phyloP scores from a whole-genome alignment of 768 basidiomycete genomes.

The Ramaria rubella region DNA sequence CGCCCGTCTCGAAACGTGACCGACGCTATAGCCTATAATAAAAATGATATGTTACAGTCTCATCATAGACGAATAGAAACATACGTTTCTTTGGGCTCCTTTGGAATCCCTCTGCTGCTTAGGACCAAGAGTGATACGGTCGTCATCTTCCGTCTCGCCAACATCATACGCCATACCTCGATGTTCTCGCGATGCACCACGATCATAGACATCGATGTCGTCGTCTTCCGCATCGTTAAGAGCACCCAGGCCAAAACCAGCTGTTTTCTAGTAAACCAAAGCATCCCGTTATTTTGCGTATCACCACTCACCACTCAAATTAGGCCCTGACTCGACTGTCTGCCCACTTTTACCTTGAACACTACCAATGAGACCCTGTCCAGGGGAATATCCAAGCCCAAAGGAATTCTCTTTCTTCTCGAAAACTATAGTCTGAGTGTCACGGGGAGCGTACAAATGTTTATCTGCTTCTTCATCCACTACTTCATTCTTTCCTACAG shows the following conservation, averaged over 20 bases:
- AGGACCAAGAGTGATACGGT: conserved; percentile 38
- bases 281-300: neutral
- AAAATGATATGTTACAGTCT: neutral
- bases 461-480: conserved; percentile 79
- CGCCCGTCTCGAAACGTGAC: conserved; percentile 68
- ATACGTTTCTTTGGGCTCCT: neutral
- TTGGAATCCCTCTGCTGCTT: neutral
- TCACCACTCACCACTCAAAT: conserved; percentile 45
- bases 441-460: conserved; percentile 80
- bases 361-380: conserved; percentile 53
- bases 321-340: conserved; percentile 37
- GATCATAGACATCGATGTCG: conserved; percentile 79
- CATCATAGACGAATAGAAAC: neutral
- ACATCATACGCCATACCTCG: conserved; percentile 58
- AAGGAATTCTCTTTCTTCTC: conserved; percentile 68
- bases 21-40: conserved; percentile 2
- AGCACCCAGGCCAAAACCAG: conserved; percentile 84
- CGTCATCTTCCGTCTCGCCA: conserved; percentile 58
- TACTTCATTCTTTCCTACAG: conserved; percentile 36
- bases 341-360: conserved; percentile 25
- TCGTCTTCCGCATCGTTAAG: conserved; percentile 94
- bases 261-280: conserved; percentile 28
- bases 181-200: conserved; percentile 29
- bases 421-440: conserved; percentile 57
- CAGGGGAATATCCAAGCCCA: conserved; percentile 77